Conservation (phyloP, 2,329 filamentous ascomycete genomes). For the Phialocephala sp. region DNA sequence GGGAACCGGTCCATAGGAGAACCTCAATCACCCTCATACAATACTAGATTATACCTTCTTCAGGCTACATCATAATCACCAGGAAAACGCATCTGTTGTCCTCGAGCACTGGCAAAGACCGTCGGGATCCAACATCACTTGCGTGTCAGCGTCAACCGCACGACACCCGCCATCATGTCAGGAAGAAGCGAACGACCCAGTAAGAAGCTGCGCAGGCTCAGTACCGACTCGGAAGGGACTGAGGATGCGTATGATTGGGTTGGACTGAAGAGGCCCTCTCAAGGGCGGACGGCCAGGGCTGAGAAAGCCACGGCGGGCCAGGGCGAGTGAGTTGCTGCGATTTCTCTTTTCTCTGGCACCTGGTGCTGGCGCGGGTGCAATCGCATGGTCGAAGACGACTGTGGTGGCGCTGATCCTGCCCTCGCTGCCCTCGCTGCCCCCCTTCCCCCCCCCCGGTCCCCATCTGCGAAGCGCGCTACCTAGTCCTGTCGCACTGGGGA, state of each 20-base stretch:
- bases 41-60: neutral
- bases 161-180: constrained; percentile 31
- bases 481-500: neutral
- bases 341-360: constrained; percentile 12
- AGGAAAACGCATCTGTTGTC: neutral
- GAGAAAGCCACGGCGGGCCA: constrained; percentile 30
- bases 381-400: constrained; percentile 1
- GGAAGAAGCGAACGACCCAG: constrained; percentile 35
- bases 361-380: too few relatives aligned
- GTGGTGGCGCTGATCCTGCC: neutral
- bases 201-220: constrained; percentile 38
- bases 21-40: neutral
- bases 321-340: constrained; percentile 32
- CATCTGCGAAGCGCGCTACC: neutral
- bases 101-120: neutral
- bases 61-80: neutral
- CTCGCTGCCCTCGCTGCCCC: too few relatives aligned
- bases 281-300: constrained; percentile 26
- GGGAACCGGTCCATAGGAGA: neutral
- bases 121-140: constrained; percentile 4
- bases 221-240: constrained; percentile 41
- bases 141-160: constrained; percentile 19
- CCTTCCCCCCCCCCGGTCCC: neutral
- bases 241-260: constrained; percentile 37
- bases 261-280: constrained; percentile 21